phyloP scores from a whole-genome alignment of 2,329 filamentous ascomycete species.

The Blastomyces gilchristii region DNA sequence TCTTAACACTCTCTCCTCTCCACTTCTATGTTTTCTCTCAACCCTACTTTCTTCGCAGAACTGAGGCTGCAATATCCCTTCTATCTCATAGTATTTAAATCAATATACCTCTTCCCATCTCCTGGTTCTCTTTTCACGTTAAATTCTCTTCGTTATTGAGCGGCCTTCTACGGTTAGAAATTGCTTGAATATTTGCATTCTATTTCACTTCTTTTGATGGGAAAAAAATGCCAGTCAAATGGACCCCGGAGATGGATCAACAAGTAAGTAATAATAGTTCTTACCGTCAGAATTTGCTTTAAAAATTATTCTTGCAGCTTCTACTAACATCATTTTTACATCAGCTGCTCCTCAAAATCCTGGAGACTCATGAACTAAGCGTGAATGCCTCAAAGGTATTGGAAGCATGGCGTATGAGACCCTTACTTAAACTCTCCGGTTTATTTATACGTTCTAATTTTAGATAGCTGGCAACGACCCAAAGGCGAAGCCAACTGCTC shows the following conservation, averaged over 20 bases:
- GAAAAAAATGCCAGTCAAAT: constrained; percentile 29
- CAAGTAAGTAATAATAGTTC: constrained; percentile 19
- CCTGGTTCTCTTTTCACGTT: too few relatives aligned
- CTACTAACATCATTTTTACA: background rate
- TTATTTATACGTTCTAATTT: background rate
- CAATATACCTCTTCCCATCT: background rate
- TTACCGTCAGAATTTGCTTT: background rate
- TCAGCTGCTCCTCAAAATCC: constrained; percentile 33
- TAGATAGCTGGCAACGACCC: constrained; percentile 14
- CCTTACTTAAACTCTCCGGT: background rate
- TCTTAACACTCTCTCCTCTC: background rate
- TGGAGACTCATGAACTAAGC: constrained; percentile 30
- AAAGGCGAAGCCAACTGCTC: constrained; percentile 26
- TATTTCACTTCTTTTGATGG: background rate
- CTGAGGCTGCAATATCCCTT: background rate
- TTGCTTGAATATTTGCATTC: background rate
- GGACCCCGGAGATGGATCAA: constrained; percentile 30
- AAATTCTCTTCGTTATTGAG: too few relatives aligned
- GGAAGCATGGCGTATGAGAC: constrained; percentile 32
- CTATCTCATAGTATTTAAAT: too few relatives aligned
- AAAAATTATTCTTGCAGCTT: too few relatives aligned
- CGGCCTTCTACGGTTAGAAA: too few relatives aligned
- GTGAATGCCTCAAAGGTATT: constrained; percentile 29
- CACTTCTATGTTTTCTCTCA: background rate
- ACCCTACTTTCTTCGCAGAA: too few relatives aligned